Evolutionary conservation across 805 yeast genomes (phyloP), one percentile per base, ranked within the genome.

Genomic region (Spencermartinsiella europaea): DNA sequence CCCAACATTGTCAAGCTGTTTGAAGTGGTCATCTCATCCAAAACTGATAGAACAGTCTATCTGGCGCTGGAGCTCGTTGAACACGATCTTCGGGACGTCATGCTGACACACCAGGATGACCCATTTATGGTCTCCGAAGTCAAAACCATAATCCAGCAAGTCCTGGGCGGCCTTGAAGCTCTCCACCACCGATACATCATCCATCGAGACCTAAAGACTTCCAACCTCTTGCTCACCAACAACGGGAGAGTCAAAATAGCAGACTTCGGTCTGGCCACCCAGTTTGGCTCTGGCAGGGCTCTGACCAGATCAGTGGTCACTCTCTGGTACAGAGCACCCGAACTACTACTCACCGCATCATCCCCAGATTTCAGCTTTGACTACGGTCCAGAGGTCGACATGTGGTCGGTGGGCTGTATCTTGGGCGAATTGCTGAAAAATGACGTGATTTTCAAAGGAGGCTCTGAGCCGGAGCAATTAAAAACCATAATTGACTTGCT

Each of bases 341-440:
- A 51, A 37, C 33, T 45, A 3, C 37, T 50, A 25, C 66, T 93
- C 48, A 98, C 98, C 1, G 80, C 95, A 0, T 89, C 97, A 0
- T n/a, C n/a, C n/a, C n/a, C n/a, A n/a, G n/a, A n/a, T n/a, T n/a
- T n/a, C n/a, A n/a, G n/a, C n/a, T n/a, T n/a, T n/a, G 81, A 80
- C 49, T 93, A 91, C 65, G 93, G 90, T 0, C 68, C 87, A 34
- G 96, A 86, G 57, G 93, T 93, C 5, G 99, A 91, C 61, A 80
- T 88, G 55, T 91, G 99, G 99, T 96, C 98, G 0, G 81, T 88
- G 49, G 99, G 99, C 2, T 77, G 81, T 63, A 78, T 77, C 2
- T 76, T 76, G 55, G 80, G 71, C 1, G 80, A 76, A 55, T 59
- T 76, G 27, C 68, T 74, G 48, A 65, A 68, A 2, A 59, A 61